These are phyloP conservation scores for Xylaria nigripes DNA, from an alignment of 495 filamentous ascomycete species.

Conservation along the genomic window DNA sequence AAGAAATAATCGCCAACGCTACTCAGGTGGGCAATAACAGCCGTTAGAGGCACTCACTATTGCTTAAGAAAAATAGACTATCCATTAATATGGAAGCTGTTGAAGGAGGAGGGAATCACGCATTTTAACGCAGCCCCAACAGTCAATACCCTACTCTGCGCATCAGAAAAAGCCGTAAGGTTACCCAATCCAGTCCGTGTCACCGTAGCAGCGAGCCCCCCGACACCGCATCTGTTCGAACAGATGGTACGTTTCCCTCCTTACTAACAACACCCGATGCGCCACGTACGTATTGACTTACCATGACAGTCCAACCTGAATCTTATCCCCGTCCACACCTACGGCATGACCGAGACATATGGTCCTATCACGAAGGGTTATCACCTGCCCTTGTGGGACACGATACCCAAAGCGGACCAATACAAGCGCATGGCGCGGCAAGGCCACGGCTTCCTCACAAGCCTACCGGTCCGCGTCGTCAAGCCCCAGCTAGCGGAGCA, in stretches of 20 bases:
- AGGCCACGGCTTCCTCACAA: slow-evolving; percentile 81
- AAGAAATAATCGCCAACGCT: slow-evolving; percentile 31
- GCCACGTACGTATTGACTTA: not conserved
- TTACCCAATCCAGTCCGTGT: slow-evolving; percentile 70
- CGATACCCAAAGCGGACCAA: slow-evolving; percentile 58
- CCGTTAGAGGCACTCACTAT: slow-evolving; percentile 88
- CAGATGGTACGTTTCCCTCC: slow-evolving; percentile 55
- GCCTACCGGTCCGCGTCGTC: slow-evolving; percentile 72
- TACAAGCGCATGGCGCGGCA: slow-evolving; percentile 86
- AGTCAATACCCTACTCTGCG: slow-evolving; percentile 89
- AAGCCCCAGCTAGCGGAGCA: slow-evolving; percentile 63
- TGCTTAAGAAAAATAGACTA: slow-evolving; percentile 95
- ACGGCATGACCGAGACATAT: slow-evolving; percentile 92
- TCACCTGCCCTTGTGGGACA: slow-evolving; percentile 72
- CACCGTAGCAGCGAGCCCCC: slow-evolving; percentile 87
- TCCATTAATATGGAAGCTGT: slow-evolving; percentile 75
- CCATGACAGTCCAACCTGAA: slow-evolving; percentile 51
- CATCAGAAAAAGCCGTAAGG: slow-evolving; percentile 56
- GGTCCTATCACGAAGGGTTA: slow-evolving; percentile 95
- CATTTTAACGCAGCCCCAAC: slow-evolving; percentile 96
- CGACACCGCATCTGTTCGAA: slow-evolving; percentile 81
- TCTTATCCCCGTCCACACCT: slow-evolving; percentile 86
- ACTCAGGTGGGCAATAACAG: slow-evolving; percentile 69
- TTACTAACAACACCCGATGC: not conserved
- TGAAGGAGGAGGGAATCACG: slow-evolving; percentile 77